Evolutionary conservation across 495 filamentous ascomycete genomes (phyloP).

Genomic region (Lindgomyces ingoldianus): DNA sequence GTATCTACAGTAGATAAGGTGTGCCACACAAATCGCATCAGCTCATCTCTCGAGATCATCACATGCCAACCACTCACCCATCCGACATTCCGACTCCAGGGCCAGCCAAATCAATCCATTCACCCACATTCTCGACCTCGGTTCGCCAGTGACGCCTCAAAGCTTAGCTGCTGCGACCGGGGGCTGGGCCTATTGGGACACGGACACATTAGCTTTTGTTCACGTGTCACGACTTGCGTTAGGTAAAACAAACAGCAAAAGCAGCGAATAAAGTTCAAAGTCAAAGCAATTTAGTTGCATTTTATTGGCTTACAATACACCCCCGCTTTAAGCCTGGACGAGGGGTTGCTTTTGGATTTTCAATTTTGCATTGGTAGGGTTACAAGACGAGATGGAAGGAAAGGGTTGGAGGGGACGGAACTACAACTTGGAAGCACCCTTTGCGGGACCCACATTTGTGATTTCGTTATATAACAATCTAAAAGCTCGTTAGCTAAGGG

Average conservation of each 20-base stretch:
- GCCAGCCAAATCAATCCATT: background rate
- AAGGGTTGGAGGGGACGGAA: background rate
- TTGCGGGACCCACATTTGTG: constrained; percentile 65
- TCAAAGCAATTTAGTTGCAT: background rate
- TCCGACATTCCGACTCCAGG: background rate
- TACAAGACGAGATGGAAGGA: constrained; percentile 1
- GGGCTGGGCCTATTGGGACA: constrained; percentile 19
- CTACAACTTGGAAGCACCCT: constrained; percentile 78
- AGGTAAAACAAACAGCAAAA: background rate
- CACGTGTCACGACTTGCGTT: constrained; percentile 10
- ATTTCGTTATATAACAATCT: constrained; percentile 96
- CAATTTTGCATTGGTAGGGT: background rate
- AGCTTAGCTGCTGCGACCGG: constrained; percentile 32
- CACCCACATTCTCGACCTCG: constrained; percentile 3
- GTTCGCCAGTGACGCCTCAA: constrained; percentile 17
- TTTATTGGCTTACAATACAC: constrained; percentile 23
- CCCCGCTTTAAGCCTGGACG: background rate
- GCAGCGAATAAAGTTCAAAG: background rate
- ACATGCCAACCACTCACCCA: background rate
- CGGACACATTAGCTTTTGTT: constrained; percentile 9
- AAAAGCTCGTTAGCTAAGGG: constrained; percentile 22
- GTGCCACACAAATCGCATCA: no score
- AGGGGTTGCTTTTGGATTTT: background rate
- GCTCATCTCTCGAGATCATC: background rate
- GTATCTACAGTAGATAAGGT: no score